Conservation (phyloP, 768 basidiomycete species). For the Galerina sulciceps region DNA sequence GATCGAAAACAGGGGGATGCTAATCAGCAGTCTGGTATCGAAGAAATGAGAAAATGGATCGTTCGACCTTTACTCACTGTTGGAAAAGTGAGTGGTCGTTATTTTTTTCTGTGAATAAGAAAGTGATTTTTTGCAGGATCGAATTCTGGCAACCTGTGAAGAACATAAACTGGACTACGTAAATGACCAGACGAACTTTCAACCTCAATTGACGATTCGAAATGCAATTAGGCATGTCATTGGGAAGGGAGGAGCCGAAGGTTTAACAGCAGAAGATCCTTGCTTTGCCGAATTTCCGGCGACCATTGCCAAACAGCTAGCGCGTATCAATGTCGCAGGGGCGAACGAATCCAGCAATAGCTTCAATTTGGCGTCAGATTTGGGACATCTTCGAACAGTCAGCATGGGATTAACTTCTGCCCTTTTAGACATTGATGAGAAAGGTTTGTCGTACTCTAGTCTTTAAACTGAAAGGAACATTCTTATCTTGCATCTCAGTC, state of each 20-base stretch:
- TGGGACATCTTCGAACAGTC: conserved; percentile 41
- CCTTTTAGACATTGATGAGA: conserved; percentile 43
- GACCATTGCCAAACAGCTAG: conserved; percentile 35
- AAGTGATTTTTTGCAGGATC: conserved; percentile 51
- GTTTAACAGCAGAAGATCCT: conserved; percentile 3
- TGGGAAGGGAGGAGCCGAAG: not conserved
- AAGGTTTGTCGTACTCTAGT: conserved; percentile 39
- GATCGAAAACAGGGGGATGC: conserved; percentile 31
- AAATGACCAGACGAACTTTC: conserved; percentile 73
- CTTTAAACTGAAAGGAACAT: conserved; percentile 5
- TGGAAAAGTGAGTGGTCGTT: conserved; percentile 55
- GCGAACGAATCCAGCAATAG: conserved; percentile 30
- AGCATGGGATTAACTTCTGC: conserved; percentile 38
- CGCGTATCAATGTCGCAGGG: conserved; percentile 33
- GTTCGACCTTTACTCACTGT: conserved; percentile 72
- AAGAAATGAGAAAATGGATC: conserved; percentile 72
- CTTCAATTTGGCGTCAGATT: conserved; percentile 35
- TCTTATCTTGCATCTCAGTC: conserved; percentile 34
- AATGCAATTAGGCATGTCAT: conserved; percentile 67
- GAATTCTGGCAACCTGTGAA: conserved; percentile 80
- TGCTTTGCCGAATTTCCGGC: conserved; percentile 25
- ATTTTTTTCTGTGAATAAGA: not conserved
- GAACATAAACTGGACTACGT: conserved; percentile 63
- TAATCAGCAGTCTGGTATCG: conserved; percentile 45
- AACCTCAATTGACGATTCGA: conserved; percentile 71